These are phyloP conservation scores for Diplodia sapinea DNA, from an alignment of 2,329 filamentous ascomycete species.

Conservation along the genomic window DNA sequence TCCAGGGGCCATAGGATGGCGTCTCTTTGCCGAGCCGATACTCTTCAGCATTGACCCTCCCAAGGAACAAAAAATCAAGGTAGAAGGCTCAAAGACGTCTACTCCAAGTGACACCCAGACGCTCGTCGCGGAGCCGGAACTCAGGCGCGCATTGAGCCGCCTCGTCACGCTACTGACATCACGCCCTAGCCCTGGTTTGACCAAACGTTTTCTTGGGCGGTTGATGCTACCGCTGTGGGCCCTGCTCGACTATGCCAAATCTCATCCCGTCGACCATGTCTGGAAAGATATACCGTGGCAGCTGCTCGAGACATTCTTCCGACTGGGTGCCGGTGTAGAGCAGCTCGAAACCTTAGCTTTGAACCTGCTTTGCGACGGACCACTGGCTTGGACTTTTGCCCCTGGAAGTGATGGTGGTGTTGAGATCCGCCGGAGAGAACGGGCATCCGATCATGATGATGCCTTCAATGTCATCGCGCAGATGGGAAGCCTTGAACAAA, in stretches of 20 bases:
- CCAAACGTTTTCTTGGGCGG: constrained; percentile 65
- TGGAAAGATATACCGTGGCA: constrained; percentile 54
- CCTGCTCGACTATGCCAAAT: constrained; percentile 59
- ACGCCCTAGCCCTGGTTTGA: constrained; percentile 70
- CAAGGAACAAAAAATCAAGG: neutral
- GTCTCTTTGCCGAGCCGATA: constrained; percentile 65
- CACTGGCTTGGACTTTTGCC: constrained; percentile 61
- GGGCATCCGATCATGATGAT: constrained; percentile 78
- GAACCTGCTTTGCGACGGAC: constrained; percentile 64
- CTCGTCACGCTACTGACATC: constrained; percentile 64
- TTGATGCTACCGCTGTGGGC: constrained; percentile 69
- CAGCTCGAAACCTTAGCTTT: constrained; percentile 58
- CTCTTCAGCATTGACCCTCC: constrained; percentile 56
- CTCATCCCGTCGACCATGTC: constrained; percentile 44
- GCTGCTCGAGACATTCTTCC: constrained; percentile 64
- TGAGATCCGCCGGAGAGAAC: constrained; percentile 66
- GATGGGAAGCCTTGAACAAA: constrained; percentile 41
- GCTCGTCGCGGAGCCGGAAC: constrained; percentile 56
- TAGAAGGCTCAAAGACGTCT: constrained; percentile 22
- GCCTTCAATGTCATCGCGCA: constrained; percentile 82
- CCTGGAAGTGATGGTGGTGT: constrained; percentile 56
- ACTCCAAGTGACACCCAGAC: neutral
- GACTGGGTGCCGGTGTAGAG: constrained; percentile 60
- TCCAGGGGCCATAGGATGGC: constrained; percentile 67
- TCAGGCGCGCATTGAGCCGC: constrained; percentile 61